Evolutionary conservation across 768 basidiomycete species (phyloP).

Genomic region (Pisolithus marmoratus): DNA sequence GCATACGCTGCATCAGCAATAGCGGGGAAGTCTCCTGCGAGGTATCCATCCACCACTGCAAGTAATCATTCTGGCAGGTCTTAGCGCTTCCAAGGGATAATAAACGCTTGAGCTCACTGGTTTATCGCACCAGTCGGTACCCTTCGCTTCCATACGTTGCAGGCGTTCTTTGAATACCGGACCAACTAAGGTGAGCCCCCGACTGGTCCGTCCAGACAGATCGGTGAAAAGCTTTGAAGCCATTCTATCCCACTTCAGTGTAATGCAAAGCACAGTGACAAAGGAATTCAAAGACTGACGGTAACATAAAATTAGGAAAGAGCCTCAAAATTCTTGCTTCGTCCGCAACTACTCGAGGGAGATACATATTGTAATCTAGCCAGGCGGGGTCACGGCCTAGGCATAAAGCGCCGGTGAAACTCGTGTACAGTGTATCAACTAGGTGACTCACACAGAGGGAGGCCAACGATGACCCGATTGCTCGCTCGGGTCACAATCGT

Average conservation of each 20-base stretch:
- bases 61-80: not conserved
- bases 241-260: not conserved
- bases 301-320: not conserved
- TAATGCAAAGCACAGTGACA: not conserved
- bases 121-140: not conserved
- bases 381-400: not conserved
- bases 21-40: not conserved
- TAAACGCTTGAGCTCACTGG: not conserved
- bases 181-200: not conserved
- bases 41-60: not conserved
- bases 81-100: not conserved
- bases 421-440: not conserved
- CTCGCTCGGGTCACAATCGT: not conserved
- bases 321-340: not conserved
- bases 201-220: not conserved
- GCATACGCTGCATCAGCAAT: not conserved
- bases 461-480: not conserved
- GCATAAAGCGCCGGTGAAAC: not conserved
- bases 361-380: not conserved
- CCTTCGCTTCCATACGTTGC: not conserved
- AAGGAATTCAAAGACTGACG: not conserved
- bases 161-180: not conserved
- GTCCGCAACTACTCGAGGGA: not conserved
- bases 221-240: not conserved
- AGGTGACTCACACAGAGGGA: not conserved